Base-by-base conservation (phyloP, 75 land plant species). In the Larix kaempferi region DNA sequence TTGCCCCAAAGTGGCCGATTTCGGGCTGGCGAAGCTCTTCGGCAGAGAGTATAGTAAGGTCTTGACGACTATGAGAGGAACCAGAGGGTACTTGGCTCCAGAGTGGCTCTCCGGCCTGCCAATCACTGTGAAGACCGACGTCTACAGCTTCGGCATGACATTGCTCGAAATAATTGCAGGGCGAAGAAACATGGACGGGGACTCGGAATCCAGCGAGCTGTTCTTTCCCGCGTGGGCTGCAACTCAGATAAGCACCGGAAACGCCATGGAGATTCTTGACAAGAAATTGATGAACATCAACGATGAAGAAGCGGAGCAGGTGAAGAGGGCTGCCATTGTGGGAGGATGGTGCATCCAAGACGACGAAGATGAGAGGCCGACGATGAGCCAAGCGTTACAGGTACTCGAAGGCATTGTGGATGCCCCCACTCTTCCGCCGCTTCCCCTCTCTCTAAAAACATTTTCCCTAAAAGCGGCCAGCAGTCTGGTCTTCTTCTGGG, bases 1-100 rank as follows among this genome's bases (percentile, higher is more conserved):
- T 41, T 33, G 33, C 29, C 41, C 71, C 10, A 76, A 76, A 37
- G 72, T 76, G 41, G 35, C 78, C 5, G 78, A 76, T 57, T 76
- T 76, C 27, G 78, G 78, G 41, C 71, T 76, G 26, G 78, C 78
- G 49, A 69, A 79, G 62, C 81, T 83, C 41, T 35, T 85, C 19
- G 61, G 61, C 61, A 19, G 61, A 19, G 61, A 59, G 6, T 59
- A 19, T n/a, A 59, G 61, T 5, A 19, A n/a, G 61, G 61, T n/a
- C 22, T n/a, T 59, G 61, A 59, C 61, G n/a, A 59, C 61, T 0
- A 59, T 59, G 61, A 19, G 61, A 19, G 61, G 61, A 19, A 59
- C 61, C 22, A 19, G 61, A 19, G 61, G 61, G 19, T 59, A 59
- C 22, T n/a, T 59, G 61, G 61, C 61, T 0, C 61, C 61, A 0